Percentiles rank a stretch among this genome's conserved stretches.
Conservation (phyloP, 176 grass and related monocot genomes). For the Oryza australiensis region DNA sequence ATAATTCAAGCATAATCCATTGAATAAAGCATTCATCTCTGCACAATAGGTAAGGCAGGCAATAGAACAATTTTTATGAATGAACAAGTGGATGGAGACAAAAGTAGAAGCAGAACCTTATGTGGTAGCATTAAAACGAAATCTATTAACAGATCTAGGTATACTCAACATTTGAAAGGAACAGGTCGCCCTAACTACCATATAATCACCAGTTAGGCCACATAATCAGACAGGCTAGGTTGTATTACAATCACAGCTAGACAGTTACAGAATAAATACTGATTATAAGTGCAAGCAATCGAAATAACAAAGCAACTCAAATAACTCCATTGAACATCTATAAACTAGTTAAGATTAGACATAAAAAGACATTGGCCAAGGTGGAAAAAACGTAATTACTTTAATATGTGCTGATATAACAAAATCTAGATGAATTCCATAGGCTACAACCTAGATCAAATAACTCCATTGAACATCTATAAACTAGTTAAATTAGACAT, state of each 20-base stretch:
- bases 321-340: neutral
- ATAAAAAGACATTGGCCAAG: neutral
- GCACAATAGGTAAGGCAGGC: constrained; percentile 38
- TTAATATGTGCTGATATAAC: neutral
- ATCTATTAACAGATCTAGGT: neutral
- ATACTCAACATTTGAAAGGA: neutral
- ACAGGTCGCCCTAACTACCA: neutral
- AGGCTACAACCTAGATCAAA: neutral
- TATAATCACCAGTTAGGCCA: neutral
- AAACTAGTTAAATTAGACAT: neutral
- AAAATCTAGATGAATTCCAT: constrained; percentile 8
- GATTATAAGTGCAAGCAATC: constrained; percentile 7
- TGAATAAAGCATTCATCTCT: constrained; percentile 95
- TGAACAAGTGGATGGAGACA: constrained; percentile 23
- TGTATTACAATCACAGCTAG: neutral
- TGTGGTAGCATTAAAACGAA: constrained; percentile 1
- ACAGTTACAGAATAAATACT: neutral
- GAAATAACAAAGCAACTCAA: constrained; percentile 8
- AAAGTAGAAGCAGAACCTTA: constrained; percentile 5
- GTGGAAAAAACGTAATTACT: neutral
- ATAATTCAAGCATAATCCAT: constrained; percentile 64
- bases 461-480: neutral
- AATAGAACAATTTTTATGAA: constrained; percentile 14
- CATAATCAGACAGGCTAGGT: neutral
- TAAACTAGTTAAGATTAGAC: neutral